Conservation (phyloP, 768 basidiomycete genomes). For the Cystobasidium ongulense region DNA sequence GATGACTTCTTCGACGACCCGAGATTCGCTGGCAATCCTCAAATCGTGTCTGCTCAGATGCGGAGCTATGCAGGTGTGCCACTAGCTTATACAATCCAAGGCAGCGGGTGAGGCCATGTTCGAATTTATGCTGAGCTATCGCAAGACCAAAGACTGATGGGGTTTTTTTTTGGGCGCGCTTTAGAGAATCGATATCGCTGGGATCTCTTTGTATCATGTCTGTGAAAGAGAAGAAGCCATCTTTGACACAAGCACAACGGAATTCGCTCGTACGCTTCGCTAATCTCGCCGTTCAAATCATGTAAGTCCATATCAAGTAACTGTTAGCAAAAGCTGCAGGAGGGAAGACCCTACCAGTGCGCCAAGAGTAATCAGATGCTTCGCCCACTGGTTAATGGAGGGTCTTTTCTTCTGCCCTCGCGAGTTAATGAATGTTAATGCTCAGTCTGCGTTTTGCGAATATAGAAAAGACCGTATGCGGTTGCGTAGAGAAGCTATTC, state of each 20-base stretch:
- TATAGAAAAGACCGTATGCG: background rate
- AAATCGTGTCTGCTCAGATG: background rate
- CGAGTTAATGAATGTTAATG: background rate
- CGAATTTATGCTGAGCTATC: no score
- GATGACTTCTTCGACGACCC: background rate
- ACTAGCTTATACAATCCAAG: background rate
- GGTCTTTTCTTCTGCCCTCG: no score
- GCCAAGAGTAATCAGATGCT: no score
- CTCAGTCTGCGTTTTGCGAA: background rate
- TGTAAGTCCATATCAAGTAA: background rate
- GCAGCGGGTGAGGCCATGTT: background rate
- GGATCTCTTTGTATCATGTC: background rate
- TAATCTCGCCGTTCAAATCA: background rate
- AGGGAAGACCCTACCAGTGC: no score
- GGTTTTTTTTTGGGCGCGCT: no score
- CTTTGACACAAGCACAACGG: background rate
- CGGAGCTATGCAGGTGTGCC: conserved; percentile 6
- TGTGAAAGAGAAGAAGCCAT: background rate
- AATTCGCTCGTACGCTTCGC: conserved; percentile 1
- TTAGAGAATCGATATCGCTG: background rate
- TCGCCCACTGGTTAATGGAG: no score
- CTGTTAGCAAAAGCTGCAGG: background rate
- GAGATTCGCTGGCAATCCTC: background rate
- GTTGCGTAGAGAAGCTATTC: background rate
- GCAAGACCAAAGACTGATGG: no score